A percentile compares a stretch with the other conserved stretches of the same genome.
phyloP scores from a whole-genome alignment of 768 basidiomycete genomes.

The Collybiopsis confluens region DNA sequence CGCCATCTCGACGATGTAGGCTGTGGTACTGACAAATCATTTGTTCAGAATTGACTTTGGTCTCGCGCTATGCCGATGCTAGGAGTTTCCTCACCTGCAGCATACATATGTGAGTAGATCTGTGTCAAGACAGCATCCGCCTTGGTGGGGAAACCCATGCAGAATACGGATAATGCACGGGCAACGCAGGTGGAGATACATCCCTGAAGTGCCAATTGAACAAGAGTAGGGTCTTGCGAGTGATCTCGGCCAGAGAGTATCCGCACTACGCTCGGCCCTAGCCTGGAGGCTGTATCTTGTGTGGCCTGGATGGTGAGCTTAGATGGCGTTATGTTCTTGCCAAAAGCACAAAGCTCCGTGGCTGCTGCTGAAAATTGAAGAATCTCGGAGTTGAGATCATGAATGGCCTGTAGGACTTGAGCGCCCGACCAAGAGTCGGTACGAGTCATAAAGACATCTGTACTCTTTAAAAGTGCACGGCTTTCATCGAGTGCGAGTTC shows the following conservation, averaged over 20 bases:
- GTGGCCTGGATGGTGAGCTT: constrained; percentile 46
- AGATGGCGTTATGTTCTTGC: constrained; percentile 31
- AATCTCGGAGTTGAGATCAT: constrained; percentile 77
- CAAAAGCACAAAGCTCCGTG: constrained; percentile 61
- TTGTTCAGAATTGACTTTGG: not conserved
- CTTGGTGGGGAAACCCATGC: constrained; percentile 69
- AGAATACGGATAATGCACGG: constrained; percentile 65
- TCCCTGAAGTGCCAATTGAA: constrained; percentile 73
- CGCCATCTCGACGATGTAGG: constrained; percentile 78
- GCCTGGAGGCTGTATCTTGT: constrained; percentile 55
- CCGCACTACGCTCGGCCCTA: constrained; percentile 60
- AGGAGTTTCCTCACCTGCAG: constrained; percentile 37
- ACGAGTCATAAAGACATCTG: constrained; percentile 69
- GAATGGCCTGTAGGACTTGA: constrained; percentile 73
- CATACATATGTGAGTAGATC: constrained; percentile 56
- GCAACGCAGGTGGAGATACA: constrained; percentile 64
- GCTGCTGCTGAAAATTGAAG: constrained; percentile 76
- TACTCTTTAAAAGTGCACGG: constrained; percentile 50
- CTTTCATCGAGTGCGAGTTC: constrained; percentile 39
- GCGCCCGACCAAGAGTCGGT: constrained; percentile 74
- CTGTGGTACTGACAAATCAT: constrained; percentile 60
- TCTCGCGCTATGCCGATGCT: not conserved
- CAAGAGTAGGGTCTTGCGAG: constrained; percentile 69
- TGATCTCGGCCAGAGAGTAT: constrained; percentile 64
- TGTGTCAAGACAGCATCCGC: constrained; percentile 61